phyloP scores from a whole-genome alignment of 805 yeast genomes.

The Metschnikowia cerradonensis region DNA sequence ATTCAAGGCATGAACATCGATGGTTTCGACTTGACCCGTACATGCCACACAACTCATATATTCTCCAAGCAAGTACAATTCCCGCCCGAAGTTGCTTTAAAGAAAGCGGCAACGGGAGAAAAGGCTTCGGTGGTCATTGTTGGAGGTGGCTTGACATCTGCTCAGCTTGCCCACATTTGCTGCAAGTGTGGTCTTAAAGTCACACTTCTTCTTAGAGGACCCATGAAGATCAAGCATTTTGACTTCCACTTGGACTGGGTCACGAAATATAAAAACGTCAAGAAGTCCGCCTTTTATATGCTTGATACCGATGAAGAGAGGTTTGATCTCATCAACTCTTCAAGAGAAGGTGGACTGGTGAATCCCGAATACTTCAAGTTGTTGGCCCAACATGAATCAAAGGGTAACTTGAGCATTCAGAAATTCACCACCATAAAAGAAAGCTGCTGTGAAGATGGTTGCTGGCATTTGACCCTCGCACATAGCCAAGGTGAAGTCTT shows the following conservation, averaged over 20 bases:
- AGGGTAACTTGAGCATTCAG: constrained; percentile 28
- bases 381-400: constrained; percentile 25
- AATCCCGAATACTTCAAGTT: constrained; percentile 41
- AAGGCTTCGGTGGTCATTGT: constrained; percentile 28
- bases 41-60: constrained; percentile 38
- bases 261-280: constrained; percentile 43
- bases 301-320: constrained; percentile 42
- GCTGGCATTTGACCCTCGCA: constrained; percentile 23
- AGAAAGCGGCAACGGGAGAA: constrained; percentile 9
- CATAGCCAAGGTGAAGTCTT: constrained; percentile 10
- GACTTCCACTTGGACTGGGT: constrained; percentile 49
- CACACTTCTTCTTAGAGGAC: constrained; percentile 33
- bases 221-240: constrained; percentile 42
- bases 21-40: constrained; percentile 17
- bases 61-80: constrained; percentile 23
- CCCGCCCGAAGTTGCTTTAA: constrained; percentile 19
- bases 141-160: constrained; percentile 47
- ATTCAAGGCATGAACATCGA: constrained; percentile 16
- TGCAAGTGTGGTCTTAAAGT: constrained; percentile 30
- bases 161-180: constrained; percentile 41
- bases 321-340: constrained; percentile 35
- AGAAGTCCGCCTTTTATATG: constrained; percentile 42
- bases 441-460: constrained; percentile 24
- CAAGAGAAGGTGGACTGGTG: constrained; percentile 44
- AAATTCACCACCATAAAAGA: constrained; percentile 25